Evolutionary conservation across 2,329 filamentous ascomycete genomes (phyloP), one percentile per base, ranked within the genome.

Genomic region (Gnomoniopsis sp.): DNA sequence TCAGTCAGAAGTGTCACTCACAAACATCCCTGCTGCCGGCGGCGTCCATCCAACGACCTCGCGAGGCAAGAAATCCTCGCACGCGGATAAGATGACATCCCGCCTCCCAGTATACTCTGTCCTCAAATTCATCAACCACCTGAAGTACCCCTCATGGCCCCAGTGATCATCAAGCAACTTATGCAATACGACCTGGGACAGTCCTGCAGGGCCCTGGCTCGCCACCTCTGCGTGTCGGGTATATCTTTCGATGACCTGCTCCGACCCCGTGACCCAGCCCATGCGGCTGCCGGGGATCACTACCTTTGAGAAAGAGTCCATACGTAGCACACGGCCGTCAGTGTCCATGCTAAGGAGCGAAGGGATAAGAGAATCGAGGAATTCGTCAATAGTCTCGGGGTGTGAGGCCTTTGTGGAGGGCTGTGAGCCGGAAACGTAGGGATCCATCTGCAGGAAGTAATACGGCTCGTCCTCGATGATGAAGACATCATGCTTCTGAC

Each of bases 381-480:
- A 97, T 12, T 88, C 87, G 3, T 88, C 83, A 56, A 90, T 83
- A 14, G 76, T 84, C 38, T 78, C 73, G 7, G 88, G 87, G 0
- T 83, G 78, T 7, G 84, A 81, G 3, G 78, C 74, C 1, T 78
- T 73, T 0, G 81, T 72, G 17, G 78, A 73, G 63, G 79, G 72
- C 21, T 33, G 8, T 6, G 53, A 33, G 15, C 83, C 80, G 1
- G 80, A 80, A 74, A 49, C 34, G 43, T 92, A 93, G 0, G 88
- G 85, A 66, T 90, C 85, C 88, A 92, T 90, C 74, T 96, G 93
- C 38, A 96, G 80, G 76, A 93, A 96, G 75, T 96, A 96, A 76
- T 96, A 96, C 1, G 93, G 93, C 71, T 96, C 93, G 70, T 96
- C 93, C 76, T 97, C 93, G 65, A 96, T 77, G 69, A 97, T 93